Evolutionary conservation across 2,329 filamentous ascomycete genomes (phyloP).

Genomic region (Taxawa tesnikishii): DNA sequence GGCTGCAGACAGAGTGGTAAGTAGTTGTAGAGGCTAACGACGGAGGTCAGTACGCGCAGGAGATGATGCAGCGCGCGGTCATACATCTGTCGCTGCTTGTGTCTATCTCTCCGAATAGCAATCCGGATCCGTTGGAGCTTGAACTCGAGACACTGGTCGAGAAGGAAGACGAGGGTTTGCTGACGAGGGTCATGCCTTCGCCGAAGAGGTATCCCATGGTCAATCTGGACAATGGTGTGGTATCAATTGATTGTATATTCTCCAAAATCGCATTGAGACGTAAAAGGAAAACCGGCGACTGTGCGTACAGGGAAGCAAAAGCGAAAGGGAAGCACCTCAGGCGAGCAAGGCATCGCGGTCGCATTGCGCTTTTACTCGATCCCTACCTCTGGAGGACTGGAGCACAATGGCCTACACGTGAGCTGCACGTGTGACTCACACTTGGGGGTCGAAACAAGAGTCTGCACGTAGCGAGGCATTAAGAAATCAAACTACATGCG

Average conservation of each 20-base stretch:
- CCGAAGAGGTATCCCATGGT: constrained; percentile 1
- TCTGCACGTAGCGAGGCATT: constrained; percentile 1
- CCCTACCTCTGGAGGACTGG: constrained; percentile 9
- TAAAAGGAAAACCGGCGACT: too few relatives aligned
- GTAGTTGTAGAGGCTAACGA: constrained; percentile 24
- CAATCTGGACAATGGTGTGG: constrained; percentile 4
- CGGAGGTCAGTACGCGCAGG: constrained; percentile 4
- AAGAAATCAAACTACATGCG: not conserved
- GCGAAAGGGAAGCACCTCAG: constrained; percentile 5
- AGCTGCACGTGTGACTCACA: constrained; percentile 17
- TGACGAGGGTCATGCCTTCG: constrained; percentile 12
- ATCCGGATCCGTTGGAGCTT: constrained; percentile 22
- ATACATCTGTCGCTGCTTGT: constrained; percentile 26
- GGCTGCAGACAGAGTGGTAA: constrained; percentile 35
- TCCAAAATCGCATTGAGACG: too few relatives aligned
- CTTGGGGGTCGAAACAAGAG: not conserved
- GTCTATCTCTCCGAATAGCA: constrained; percentile 39
- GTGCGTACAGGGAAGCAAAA: constrained; percentile 7
- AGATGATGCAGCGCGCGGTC: constrained; percentile 1
- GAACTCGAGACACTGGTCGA: constrained; percentile 19
- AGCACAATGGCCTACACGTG: constrained; percentile 9
- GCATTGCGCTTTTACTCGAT: constrained; percentile 2
- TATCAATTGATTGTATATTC: too few relatives aligned
- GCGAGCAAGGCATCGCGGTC: constrained; percentile 11
- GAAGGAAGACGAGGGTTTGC: constrained; percentile 20